Evolutionary conservation across 108 stramenopile species (phyloP), one percentile per base, ranked within the genome.

Genomic region (Cyclotella atomus): DNA sequence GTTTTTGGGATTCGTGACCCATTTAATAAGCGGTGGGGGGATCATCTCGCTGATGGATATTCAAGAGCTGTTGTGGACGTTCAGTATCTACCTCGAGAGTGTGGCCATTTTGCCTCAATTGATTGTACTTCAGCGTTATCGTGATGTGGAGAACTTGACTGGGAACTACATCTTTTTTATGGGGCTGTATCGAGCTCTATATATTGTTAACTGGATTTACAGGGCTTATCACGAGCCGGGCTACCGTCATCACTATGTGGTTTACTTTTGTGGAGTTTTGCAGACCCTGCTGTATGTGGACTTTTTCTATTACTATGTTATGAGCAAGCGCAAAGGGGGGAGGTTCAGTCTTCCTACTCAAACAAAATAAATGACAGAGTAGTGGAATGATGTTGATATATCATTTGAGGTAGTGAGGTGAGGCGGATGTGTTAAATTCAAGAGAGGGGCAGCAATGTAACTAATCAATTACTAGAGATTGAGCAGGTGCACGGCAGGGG

Each of bases 201-300:
- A 99, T 86, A 97, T 99, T 72, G 75, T 99, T n/a, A 99, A 99
- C 79, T 99, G 99, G 99, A 84, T 99, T 36, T 99, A 96, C 61
- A 82, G 98, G 30, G 87, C 95, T 20, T 88, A 95, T 70, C 69
- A 71, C 30, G 99, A 99, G 83, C 66, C 65, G 29, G 68, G 85
- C 23, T 99, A 99, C 89, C 78, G 85, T 50, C 98, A 98, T 86
- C 93, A 97, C 77, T 94, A 81, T 71, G 86, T 98, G 3, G 95
- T 96, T 17, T 98, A 97, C 74, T 73, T 97, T 36, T 95, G 92
- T 47, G 98, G 97, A 8, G 84, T 97, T 15, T 73, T 99, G 53
- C 99, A 99, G 86, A 99, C 98, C 16, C 70, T 91, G n/a, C 88
- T 99, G 17, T 99, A 99, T 84, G 91, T 84, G 15, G 98, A 99